A percentile compares a stretch with the other conserved stretches of the same genome.
phyloP scores from a whole-genome alignment of 768 basidiomycete species.

The Lentinus tigrinus region DNA sequence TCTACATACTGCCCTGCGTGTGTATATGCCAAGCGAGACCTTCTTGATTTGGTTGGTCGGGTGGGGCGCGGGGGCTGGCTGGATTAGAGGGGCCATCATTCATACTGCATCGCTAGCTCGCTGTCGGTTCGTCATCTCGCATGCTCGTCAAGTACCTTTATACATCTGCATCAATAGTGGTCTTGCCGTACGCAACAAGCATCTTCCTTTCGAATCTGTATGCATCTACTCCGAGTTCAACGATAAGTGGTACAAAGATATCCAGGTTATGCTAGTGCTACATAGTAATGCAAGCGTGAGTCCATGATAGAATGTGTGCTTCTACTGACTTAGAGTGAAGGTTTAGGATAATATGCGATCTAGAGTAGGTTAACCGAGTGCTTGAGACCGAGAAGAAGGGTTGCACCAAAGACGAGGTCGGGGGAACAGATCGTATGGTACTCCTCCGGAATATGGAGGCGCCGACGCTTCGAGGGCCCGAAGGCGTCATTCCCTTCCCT shows the following conservation, averaged over 20 bases:
- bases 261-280: too few relatives aligned
- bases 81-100: neutral
- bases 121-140: neutral
- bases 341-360: too few relatives aligned
- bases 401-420: constrained; percentile 31
- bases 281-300: too few relatives aligned
- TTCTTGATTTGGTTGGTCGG: neutral
- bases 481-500: neutral
- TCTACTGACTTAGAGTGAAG: too few relatives aligned
- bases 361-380: constrained; percentile 8
- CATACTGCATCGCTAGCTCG: constrained; percentile 3
- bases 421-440: constrained; percentile 23
- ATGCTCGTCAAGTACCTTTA: neutral
- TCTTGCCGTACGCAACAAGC: neutral
- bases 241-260: too few relatives aligned
- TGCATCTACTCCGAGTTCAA: too few relatives aligned
- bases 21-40: too few relatives aligned
- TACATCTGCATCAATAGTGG: neutral
- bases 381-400: constrained; percentile 30
- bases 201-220: neutral
- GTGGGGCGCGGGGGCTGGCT: neutral
- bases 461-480: neutral
- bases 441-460: constrained; percentile 17
- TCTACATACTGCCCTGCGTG: neutral
- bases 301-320: too few relatives aligned